Percentiles rank a stretch among this genome's conserved stretches.
Conservation (phyloP, 495 filamentous ascomycete species). For the Penicillium macrosclerotiorum region DNA sequence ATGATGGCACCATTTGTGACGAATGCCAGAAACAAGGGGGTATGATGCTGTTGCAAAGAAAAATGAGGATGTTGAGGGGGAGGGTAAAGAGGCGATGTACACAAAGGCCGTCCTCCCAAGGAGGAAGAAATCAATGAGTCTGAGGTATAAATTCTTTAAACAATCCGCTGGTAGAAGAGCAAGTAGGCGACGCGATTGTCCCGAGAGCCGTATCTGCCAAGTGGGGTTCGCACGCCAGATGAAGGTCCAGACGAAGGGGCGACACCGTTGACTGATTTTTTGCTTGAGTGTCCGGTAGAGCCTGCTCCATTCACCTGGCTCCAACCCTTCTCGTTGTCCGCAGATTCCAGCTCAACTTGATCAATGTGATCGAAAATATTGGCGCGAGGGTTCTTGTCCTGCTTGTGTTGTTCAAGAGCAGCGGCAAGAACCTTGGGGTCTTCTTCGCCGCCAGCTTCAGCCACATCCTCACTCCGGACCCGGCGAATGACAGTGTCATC, state of each 20-base stretch:
- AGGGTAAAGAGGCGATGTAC: slow-evolving; percentile 1
- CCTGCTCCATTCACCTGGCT: slow-evolving; percentile 71
- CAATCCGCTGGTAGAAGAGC: slow-evolving; percentile 85
- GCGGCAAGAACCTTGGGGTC: slow-evolving; percentile 67
- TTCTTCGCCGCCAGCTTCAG: slow-evolving; percentile 78
- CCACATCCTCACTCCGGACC: slow-evolving; percentile 85
- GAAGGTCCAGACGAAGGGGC: slow-evolving; percentile 45
- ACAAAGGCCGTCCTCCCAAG: too few relatives aligned
- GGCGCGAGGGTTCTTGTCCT: slow-evolving; percentile 49
- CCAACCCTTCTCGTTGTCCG: slow-evolving; percentile 69
- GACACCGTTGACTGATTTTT: slow-evolving; percentile 70
- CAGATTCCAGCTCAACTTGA: slow-evolving; percentile 57
- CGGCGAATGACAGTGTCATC: slow-evolving; percentile 91
- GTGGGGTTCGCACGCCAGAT: slow-evolving; percentile 59
- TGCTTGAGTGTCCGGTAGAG: slow-evolving; percentile 44
- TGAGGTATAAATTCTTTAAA: slow-evolving; percentile 15
- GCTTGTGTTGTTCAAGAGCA: slow-evolving; percentile 63
- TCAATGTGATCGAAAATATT: slow-evolving; percentile 74
- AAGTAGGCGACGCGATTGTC: slow-evolving; percentile 98
- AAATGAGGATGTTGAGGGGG: slow-evolving; percentile 4
- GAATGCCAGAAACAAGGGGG: slow-evolving; percentile 6
- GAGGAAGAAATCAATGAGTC: background rate
- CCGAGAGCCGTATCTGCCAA: slow-evolving; percentile 67
- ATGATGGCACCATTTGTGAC: slow-evolving; percentile 3
- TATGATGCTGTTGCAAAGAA: slow-evolving; percentile 12